Evolutionary conservation across 768 basidiomycete species (phyloP), one percentile per base, ranked within the genome.

Genomic region (Leccinum disarticulatum): DNA sequence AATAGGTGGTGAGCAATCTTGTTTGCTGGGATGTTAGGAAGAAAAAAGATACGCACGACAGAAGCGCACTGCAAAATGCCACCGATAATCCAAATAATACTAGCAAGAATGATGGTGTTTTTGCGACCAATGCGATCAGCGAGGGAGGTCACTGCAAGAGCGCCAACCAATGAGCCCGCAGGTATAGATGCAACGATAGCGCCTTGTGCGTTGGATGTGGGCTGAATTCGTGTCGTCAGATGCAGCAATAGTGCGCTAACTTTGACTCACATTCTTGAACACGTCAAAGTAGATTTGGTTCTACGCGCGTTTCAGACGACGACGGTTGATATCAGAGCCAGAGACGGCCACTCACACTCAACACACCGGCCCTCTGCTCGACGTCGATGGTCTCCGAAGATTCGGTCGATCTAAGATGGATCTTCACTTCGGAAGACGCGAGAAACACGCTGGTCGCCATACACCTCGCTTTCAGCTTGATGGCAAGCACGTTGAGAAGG

Each of bases 181-280:
- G 88, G 88, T 88, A 91, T 90, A 43, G 87, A 74, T 3, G 89
- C 88, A n/a, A 88, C 85, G 49, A 90, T 90, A 17, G 80, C 88
- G 33, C 88, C 88, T 75, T 89, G 87, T 7, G 78, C 81, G 56
- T 76, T 79, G 6, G 83, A 76, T 22, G 71, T 67, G 5, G 87
- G 87, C 77, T 78, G 22, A 50, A 50, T 31, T 50, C 43, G 22
- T 17, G 55, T 63, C 17, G 28, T 69, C 17, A 65, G 55, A 25
- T 31, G 46, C 7, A 57, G 4, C 1, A 17, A 61, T 10, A 38
- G 4, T 11, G 4, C 19, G 50, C 41, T 2, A 22, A 13, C 7
- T 11, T 46, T 0, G 19, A 55, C 73, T 57, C 43, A 73, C 71
- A 15, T 61, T 58, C 36, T 73, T n/a, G 55, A 73, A 74, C 46